Conservation (phyloP, 2,329 filamentous ascomycete species). For the Hypocrella siamensis region DNA sequence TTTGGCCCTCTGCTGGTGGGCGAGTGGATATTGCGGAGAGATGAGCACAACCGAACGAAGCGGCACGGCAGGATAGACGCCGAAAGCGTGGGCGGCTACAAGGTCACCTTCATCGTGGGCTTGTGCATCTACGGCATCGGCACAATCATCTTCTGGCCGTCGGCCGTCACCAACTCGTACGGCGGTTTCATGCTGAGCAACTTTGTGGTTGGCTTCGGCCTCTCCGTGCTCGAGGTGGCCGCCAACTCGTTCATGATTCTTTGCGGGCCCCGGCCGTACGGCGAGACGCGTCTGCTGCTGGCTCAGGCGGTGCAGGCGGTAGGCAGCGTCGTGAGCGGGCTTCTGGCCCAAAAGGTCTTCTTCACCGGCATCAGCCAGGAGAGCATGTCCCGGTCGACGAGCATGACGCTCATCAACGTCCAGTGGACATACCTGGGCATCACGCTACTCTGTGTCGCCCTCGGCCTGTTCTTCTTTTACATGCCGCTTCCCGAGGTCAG, state of each 20-base stretch:
- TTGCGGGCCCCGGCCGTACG: constrained; percentile 58
- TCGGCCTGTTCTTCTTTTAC: constrained; percentile 56
- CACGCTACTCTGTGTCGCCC: constrained; percentile 53
- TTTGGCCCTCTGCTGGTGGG: constrained; percentile 55
- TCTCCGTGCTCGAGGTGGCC: constrained; percentile 64
- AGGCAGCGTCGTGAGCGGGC: constrained; percentile 54
- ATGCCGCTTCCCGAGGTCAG: constrained; percentile 48
- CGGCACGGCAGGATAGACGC: constrained; percentile 19
- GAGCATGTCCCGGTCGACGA: constrained; percentile 8
- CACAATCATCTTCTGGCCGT: constrained; percentile 79
- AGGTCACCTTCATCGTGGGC: constrained; percentile 65
- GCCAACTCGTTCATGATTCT: constrained; percentile 61
- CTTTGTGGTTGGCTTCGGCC: constrained; percentile 62
- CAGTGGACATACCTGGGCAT: constrained; percentile 81
- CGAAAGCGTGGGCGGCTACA: constrained; percentile 49
- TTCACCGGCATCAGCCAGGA: constrained; percentile 41
- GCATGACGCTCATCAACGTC: constrained; percentile 48
- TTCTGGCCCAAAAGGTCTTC: constrained; percentile 60
- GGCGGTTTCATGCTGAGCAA: constrained; percentile 61
- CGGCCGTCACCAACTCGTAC: constrained; percentile 57
- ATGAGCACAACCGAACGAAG: constrained; percentile 39
- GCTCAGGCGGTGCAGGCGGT: constrained; percentile 66
- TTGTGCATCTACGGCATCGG: constrained; percentile 59
- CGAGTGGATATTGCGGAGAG: constrained; percentile 53
- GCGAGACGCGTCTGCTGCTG: constrained; percentile 59